A percentile compares a stretch with the other conserved stretches of the same genome.
phyloP scores from a whole-genome alignment of 1,284 basidiomycete genomes.

The Marasmius oreades region DNA sequence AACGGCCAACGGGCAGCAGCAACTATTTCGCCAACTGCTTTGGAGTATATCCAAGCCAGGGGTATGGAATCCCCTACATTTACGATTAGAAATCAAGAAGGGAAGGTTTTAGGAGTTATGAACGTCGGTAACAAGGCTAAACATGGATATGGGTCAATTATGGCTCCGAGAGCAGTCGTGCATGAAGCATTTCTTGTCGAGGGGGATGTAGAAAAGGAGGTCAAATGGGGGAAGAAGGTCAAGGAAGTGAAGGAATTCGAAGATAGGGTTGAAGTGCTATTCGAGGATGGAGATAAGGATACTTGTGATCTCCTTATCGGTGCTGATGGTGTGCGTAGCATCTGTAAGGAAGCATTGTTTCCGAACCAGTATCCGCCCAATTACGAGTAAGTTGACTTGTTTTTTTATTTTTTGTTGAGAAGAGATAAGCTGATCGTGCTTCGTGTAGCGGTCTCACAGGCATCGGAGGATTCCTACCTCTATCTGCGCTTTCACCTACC shows the following conservation, averaged over 20 bases:
- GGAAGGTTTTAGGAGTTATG: slow-evolving; percentile 25
- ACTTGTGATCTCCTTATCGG: slow-evolving; percentile 35
- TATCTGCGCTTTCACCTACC: slow-evolving; percentile 23
- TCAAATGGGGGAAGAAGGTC: slow-evolving; percentile 29
- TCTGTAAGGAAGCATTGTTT: slow-evolving; percentile 29
- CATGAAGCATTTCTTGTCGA: slow-evolving; percentile 6
- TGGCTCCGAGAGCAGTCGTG: slow-evolving; percentile 30
- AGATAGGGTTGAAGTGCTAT: slow-evolving; percentile 24
- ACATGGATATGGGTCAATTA: slow-evolving; percentile 29
- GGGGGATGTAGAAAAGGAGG: slow-evolving; percentile 6
- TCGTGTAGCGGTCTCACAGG: slow-evolving; percentile 29
- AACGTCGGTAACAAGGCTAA: slow-evolving; percentile 23
- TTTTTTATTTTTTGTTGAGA: background rate
- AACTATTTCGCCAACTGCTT: slow-evolving; percentile 25
- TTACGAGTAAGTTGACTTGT: slow-evolving; percentile 28
- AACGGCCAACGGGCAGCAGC: slow-evolving; percentile 35
- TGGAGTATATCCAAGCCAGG: slow-evolving; percentile 26
- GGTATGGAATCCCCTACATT: slow-evolving; percentile 25
- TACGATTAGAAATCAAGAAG: slow-evolving; percentile 31
- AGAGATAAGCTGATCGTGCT: background rate
- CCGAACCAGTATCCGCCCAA: slow-evolving; percentile 25
- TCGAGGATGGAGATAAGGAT: slow-evolving; percentile 29
- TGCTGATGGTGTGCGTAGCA: slow-evolving; percentile 36
- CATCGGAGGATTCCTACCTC: slow-evolving; percentile 33
- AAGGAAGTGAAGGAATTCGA: slow-evolving; percentile 24